Percentiles rank a stretch among this genome's conserved stretches.
These are phyloP conservation scores for Solanum hybrid DNA, from an alignment of 305 asterid genomes.

Conservation along the genomic window DNA sequence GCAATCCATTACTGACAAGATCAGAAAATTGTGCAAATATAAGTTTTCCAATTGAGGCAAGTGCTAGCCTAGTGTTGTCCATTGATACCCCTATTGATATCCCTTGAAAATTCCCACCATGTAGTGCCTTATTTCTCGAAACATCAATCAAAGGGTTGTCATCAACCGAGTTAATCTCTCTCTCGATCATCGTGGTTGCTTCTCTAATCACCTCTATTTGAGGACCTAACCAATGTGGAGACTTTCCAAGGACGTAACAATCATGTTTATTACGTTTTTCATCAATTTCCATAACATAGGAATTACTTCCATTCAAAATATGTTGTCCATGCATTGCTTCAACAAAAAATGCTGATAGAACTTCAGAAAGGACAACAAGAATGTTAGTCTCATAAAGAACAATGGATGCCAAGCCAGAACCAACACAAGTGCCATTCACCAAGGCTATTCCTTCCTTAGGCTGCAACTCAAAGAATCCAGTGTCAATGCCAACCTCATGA, in stretches of 20 bases:
- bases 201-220: conserved; percentile 47
- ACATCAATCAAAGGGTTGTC: too few relatives aligned
- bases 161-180: too few relatives aligned
- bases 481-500: conserved; percentile 23
- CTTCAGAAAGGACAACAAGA: conserved; percentile 35
- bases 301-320: conserved; percentile 34
- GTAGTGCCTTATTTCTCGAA: too few relatives aligned
- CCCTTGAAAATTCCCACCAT: too few relatives aligned
- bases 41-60: too few relatives aligned
- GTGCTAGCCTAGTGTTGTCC: too few relatives aligned
- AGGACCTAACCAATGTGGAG: conserved; percentile 61
- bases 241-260: conserved; percentile 48
- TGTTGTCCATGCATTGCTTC: conserved; percentile 62
- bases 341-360: conserved; percentile 37
- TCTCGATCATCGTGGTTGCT: too few relatives aligned
- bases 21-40: too few relatives aligned
- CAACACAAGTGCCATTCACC: conserved; percentile 56
- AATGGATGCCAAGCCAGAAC: conserved; percentile 46
- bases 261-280: conserved; percentile 52
- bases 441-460: conserved; percentile 58
- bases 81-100: too few relatives aligned
- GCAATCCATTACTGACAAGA: too few relatives aligned
- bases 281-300: conserved; percentile 21
- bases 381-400: conserved; percentile 43
- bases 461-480: conserved; percentile 45